phyloP scores from a whole-genome alignment of 192 early-diverging fungal species.

The Podila minutissima region DNA sequence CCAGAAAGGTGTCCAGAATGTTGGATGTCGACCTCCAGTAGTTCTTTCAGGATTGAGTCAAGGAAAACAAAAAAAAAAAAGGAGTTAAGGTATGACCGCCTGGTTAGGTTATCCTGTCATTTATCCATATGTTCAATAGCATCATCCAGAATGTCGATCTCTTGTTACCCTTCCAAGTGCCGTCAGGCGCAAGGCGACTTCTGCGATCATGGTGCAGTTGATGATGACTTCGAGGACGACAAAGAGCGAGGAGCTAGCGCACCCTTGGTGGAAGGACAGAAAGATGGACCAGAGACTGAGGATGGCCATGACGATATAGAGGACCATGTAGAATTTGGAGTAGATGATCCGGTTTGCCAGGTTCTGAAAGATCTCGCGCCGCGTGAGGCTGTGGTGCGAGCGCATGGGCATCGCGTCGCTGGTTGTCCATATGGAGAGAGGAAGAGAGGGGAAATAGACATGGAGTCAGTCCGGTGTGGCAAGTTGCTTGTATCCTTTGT shows the following conservation, averaged over 20 bases:
- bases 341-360: slow-evolving; percentile 70
- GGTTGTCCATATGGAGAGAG: neutral
- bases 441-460: too few relatives aligned
- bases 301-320: slow-evolving; percentile 62
- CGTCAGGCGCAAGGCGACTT: slow-evolving; percentile 70
- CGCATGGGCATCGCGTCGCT: slow-evolving; percentile 52
- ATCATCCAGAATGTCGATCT: neutral
- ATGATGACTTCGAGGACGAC: slow-evolving; percentile 76
- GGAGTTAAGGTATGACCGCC: neutral
- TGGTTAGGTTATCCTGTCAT: neutral
- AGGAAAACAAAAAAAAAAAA: neutral
- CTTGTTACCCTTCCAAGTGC: slow-evolving; percentile 69
- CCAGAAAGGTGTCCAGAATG: slow-evolving; percentile 75
- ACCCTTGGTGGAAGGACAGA: slow-evolving; percentile 47
- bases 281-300: slow-evolving; percentile 62
- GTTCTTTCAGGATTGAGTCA: slow-evolving; percentile 25
- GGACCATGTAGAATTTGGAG: slow-evolving; percentile 65
- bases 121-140: neutral
- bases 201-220: slow-evolving; percentile 79
- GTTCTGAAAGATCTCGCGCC: slow-evolving; percentile 61
- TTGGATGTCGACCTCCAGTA: slow-evolving; percentile 79
- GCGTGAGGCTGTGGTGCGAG: slow-evolving; percentile 58
- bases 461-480: too few relatives aligned
- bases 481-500: too few relatives aligned
- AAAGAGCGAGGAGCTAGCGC: slow-evolving; percentile 66